Conservation (phyloP, 345 rosid species). For the Eucalyptus camaldulensis region DNA sequence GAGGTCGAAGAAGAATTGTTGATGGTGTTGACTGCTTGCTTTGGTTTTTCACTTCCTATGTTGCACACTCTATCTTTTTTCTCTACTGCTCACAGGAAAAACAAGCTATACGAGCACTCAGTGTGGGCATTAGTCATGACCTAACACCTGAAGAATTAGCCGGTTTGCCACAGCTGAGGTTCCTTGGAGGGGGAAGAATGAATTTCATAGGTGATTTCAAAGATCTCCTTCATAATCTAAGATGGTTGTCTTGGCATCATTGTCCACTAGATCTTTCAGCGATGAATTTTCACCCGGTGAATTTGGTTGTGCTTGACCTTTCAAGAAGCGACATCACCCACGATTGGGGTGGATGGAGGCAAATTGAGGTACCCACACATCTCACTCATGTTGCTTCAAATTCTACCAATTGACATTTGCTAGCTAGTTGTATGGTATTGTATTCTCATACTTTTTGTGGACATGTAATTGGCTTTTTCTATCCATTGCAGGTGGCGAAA, state of each 20-base stretch:
- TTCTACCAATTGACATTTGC: neutral
- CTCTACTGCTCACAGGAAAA: neutral
- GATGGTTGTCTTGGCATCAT: neutral
- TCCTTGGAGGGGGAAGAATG: neutral
- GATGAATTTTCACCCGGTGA: rapidly evolving
- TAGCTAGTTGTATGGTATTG: neutral
- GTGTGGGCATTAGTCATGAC: neutral
- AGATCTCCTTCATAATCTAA: rapidly evolving
- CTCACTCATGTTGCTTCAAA: neutral
- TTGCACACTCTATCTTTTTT: neutral
- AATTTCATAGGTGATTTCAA: neutral
- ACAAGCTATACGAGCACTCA: neutral
- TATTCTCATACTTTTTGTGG: neutral
- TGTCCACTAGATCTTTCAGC: neutral
- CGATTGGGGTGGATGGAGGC: neutral
- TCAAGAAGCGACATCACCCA: neutral
- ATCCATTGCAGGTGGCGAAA: neutral
- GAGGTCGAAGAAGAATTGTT: neutral
- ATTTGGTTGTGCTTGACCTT: neutral
- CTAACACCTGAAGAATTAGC: neutral
- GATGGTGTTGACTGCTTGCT: neutral
- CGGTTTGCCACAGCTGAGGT: neutral
- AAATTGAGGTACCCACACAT: rapidly evolving
- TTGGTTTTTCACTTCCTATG: too few relatives aligned
- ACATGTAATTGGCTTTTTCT: neutral